phyloP scores from a whole-genome alignment of 441 rosid genomes.

The Capsella rubella region DNA sequence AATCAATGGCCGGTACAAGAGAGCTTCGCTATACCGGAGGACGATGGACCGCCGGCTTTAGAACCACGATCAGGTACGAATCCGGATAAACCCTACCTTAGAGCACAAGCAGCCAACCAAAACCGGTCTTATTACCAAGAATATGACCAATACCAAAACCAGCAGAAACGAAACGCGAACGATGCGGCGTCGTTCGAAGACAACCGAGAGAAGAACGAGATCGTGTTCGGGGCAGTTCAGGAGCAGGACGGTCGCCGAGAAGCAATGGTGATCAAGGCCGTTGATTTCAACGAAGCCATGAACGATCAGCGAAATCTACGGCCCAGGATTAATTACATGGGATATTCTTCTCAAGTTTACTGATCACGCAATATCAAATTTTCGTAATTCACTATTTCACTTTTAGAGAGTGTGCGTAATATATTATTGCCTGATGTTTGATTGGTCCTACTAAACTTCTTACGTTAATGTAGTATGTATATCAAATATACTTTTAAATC shows the following conservation, averaged over 20 bases:
- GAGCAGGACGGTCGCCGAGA: slow-evolving; percentile 88
- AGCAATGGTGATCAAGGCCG: slow-evolving; percentile 91
- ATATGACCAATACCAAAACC: slow-evolving; percentile 53
- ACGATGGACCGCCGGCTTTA: slow-evolving; percentile 79
- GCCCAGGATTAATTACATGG: slow-evolving; percentile 58
- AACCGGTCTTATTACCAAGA: slow-evolving; percentile 52
- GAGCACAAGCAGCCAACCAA: slow-evolving; percentile 55
- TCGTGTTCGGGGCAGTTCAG: slow-evolving; percentile 92
- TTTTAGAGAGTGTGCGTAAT: background rate
- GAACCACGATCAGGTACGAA: slow-evolving; percentile 62
- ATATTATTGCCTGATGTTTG: slow-evolving; percentile 11
- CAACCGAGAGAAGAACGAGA: slow-evolving; percentile 77
- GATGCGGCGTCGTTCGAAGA: slow-evolving; percentile 71
- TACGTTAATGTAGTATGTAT: background rate
- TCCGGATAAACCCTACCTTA: slow-evolving; percentile 61
- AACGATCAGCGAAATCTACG: slow-evolving; percentile 68
- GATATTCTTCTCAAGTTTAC: slow-evolving; percentile 47
- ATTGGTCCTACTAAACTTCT: background rate
- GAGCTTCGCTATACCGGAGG: slow-evolving; percentile 78
- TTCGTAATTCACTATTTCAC: background rate
- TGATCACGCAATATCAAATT: slow-evolving; percentile 20
- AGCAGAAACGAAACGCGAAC: slow-evolving; percentile 51
- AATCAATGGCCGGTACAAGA: slow-evolving; percentile 83
- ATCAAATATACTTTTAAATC: background rate
- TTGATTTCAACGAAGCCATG: slow-evolving; percentile 73